phyloP scores from a whole-genome alignment of 805 yeast genomes.

The Metschnikowia peoriensis region DNA sequence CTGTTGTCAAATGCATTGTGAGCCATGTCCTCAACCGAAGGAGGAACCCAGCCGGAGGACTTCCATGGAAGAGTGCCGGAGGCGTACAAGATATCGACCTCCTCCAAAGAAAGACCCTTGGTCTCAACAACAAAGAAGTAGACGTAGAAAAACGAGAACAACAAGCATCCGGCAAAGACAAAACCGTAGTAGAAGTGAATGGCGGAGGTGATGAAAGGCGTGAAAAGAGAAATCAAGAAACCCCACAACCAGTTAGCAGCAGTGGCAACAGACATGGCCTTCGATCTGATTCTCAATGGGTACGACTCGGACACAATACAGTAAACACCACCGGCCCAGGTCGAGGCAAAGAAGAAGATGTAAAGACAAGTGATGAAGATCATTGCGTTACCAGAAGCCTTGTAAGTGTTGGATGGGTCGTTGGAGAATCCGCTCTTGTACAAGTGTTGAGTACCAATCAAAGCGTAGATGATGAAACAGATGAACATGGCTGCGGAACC shows the following conservation, averaged over 20 bases:
- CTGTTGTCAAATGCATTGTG: slow-evolving; percentile 33
- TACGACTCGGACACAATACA: slow-evolving; percentile 66
- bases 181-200: slow-evolving; percentile 70
- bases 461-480: slow-evolving; percentile 60
- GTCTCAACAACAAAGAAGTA: slow-evolving; percentile 76
- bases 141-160: slow-evolving; percentile 64
- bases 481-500: slow-evolving; percentile 55
- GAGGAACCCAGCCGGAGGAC: slow-evolving; percentile 52
- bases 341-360: slow-evolving; percentile 65
- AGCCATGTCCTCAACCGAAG: slow-evolving; percentile 36
- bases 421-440: slow-evolving; percentile 33
- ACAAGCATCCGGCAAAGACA: slow-evolving; percentile 62
- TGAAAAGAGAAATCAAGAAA: slow-evolving; percentile 60
- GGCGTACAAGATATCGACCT: slow-evolving; percentile 69
- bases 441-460: slow-evolving; percentile 54
- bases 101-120: slow-evolving; percentile 77
- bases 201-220: slow-evolving; percentile 59
- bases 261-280: slow-evolving; percentile 63
- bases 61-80: slow-evolving; percentile 38
- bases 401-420: slow-evolving; percentile 26
- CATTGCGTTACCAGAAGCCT: slow-evolving; percentile 60
- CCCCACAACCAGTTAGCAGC: slow-evolving; percentile 67
- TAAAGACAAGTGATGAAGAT: slow-evolving; percentile 63
- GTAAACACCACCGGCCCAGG: slow-evolving; percentile 76
- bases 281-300: slow-evolving; percentile 62